Conservation (phyloP, 805 yeast species). For the Metschnikowia gelsemii region DNA sequence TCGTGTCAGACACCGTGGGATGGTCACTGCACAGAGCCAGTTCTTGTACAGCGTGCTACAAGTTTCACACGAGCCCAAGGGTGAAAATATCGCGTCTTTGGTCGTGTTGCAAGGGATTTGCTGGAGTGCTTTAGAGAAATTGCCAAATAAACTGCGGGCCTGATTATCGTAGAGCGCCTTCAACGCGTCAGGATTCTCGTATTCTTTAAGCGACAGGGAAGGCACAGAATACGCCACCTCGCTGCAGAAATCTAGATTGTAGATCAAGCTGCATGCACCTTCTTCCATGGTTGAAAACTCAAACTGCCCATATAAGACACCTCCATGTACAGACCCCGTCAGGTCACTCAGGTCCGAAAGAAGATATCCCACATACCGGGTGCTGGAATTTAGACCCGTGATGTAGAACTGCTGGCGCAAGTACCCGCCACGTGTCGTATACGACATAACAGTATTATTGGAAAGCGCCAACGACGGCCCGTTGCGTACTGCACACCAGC, state of each 20-base stretch:
- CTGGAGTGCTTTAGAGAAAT: constrained; percentile 74
- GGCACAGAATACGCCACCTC: constrained; percentile 91
- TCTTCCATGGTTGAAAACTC: constrained; percentile 54
- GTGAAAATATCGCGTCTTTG: constrained; percentile 66
- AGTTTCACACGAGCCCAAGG: constrained; percentile 67
- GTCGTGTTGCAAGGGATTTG: constrained; percentile 74
- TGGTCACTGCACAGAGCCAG: constrained; percentile 88
- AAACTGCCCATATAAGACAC: constrained; percentile 57
- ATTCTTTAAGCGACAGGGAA: constrained; percentile 23
- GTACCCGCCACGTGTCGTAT: constrained; percentile 47
- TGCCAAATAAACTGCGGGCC: constrained; percentile 54
- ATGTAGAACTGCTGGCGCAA: constrained; percentile 62
- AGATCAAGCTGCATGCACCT: constrained; percentile 69
- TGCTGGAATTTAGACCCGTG: constrained; percentile 56
- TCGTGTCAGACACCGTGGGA: constrained; percentile 77
- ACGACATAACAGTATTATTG: constrained; percentile 28
- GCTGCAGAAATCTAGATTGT: constrained; percentile 71
- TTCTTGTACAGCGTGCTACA: constrained; percentile 70
- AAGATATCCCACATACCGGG: constrained; percentile 64
- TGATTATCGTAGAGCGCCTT: constrained; percentile 56
- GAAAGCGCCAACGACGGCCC: constrained; percentile 43
- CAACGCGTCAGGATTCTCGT: constrained; percentile 19
- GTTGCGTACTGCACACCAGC: constrained; percentile 70
- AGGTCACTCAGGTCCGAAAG: constrained; percentile 43
- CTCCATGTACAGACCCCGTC: constrained; percentile 48